Conservation (phyloP, 2,329 filamentous ascomycete genomes). For the Pestalotiopsis sp. region DNA sequence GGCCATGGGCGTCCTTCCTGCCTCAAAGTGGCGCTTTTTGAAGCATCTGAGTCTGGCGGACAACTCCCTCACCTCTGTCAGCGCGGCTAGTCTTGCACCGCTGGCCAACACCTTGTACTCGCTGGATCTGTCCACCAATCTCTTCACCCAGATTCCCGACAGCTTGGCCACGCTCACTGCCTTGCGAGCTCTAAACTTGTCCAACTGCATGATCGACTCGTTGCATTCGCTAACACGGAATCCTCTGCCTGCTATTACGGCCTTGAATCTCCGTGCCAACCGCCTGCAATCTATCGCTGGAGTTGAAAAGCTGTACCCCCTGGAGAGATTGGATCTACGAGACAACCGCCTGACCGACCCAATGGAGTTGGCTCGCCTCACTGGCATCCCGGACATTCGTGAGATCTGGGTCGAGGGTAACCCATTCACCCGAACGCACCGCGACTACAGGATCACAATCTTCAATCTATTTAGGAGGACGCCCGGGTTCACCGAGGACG, state of each 20-base stretch:
- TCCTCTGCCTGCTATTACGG: constrained; percentile 89
- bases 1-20: constrained; percentile 68
- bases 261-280: constrained; percentile 87
- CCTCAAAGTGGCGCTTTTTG: constrained; percentile 92
- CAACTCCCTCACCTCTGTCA: constrained; percentile 82
- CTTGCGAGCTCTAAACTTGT: constrained; percentile 89
- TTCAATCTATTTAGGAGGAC: constrained; percentile 95
- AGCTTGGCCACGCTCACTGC: constrained; percentile 82
- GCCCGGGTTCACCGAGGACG: constrained; percentile 86
- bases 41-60: constrained; percentile 90
- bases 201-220: constrained; percentile 96
- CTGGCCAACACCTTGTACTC: constrained; percentile 88
- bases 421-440: constrained; percentile 84
- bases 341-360: constrained; percentile 93
- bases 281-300: constrained; percentile 84
- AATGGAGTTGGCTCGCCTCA: constrained; percentile 84
- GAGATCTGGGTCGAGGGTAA: constrained; percentile 94
- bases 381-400: constrained; percentile 84
- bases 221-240: constrained; percentile 83
- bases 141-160: constrained; percentile 93
- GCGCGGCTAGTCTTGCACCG: constrained; percentile 73
- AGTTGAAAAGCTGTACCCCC: constrained; percentile 81
- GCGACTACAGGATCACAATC: constrained; percentile 82
- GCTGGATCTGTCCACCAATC: constrained; percentile 87
- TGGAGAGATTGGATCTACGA: constrained; percentile 87